Conservation (phyloP, 371 early-diverging fungal genomes). For the Actinomucor elegans region DNA sequence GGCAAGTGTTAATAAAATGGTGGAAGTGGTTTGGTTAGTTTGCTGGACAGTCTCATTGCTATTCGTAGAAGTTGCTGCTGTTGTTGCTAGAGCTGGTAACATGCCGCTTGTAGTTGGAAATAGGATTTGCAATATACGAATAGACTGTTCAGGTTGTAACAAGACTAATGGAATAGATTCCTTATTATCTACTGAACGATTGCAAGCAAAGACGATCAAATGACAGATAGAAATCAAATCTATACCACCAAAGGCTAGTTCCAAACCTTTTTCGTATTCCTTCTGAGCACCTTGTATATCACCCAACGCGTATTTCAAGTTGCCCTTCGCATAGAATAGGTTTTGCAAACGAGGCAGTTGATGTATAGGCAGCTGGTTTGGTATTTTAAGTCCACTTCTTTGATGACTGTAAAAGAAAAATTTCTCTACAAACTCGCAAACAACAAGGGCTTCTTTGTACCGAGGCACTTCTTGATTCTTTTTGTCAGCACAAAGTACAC, state of each 20-base stretch:
- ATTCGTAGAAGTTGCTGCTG: conserved; percentile 1
- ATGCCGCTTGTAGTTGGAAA: conserved; percentile 66
- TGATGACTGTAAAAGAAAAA: conserved; percentile 44
- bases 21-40: conserved; percentile 76
- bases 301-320: conserved; percentile 75
- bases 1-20: conserved; percentile 79
- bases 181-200: conserved; percentile 11
- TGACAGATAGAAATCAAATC: conserved; percentile 59
- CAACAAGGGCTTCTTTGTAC: conserved; percentile 75
- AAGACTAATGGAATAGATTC: conserved; percentile 54
- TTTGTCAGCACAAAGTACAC: conserved; percentile 68
- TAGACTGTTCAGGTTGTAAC: conserved; percentile 68
- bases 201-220: conserved; percentile 40
- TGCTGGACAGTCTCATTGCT: conserved; percentile 47
- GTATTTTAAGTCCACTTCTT: conserved; percentile 21
- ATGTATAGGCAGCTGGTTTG: conserved; percentile 49
- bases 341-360: conserved; percentile 73
- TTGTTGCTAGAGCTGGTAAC: conserved; percentile 53
- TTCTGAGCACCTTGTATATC: conserved; percentile 70
- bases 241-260: conserved; percentile 75
- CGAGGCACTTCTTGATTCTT: conserved; percentile 48
- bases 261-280: conserved; percentile 80
- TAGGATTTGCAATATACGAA: conserved; percentile 53
- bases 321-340: conserved; percentile 84
- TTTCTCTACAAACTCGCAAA: conserved; percentile 80